Conservation (phyloP, 1,284 basidiomycete species). For the Lignosus rhinocerotis region DNA sequence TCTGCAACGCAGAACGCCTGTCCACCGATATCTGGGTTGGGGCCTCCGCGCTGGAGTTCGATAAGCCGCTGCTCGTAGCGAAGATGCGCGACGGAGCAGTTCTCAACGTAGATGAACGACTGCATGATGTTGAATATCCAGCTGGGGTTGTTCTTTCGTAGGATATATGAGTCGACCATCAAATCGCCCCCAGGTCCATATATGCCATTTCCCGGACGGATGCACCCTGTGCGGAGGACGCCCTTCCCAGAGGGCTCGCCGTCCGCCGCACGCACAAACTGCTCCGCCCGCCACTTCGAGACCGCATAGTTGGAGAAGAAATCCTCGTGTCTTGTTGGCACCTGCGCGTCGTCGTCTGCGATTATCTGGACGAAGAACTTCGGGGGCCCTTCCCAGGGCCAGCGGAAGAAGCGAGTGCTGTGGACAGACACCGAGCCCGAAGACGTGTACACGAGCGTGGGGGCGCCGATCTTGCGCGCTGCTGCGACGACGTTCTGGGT, state of each 20-base stretch:
- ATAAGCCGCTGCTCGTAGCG: constrained; percentile 69
- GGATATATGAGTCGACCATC: constrained; percentile 60
- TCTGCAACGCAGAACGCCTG: constrained; percentile 66
- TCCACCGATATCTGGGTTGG: constrained; percentile 66
- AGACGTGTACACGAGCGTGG: constrained; percentile 60
- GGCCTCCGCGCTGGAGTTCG: constrained; percentile 41
- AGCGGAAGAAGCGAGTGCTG: constrained; percentile 59
- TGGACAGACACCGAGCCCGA: constrained; percentile 57
- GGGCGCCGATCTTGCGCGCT: constrained; percentile 44
- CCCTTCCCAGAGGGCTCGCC: constrained; percentile 37
- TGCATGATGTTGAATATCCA: constrained; percentile 61
- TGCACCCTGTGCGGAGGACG: constrained; percentile 61
- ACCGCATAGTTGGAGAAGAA: constrained; percentile 73
- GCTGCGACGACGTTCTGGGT: constrained; percentile 63
- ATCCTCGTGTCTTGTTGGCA: constrained; percentile 51
- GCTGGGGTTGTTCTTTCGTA: constrained; percentile 56
- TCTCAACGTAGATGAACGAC: constrained; percentile 73
- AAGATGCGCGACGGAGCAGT: constrained; percentile 67
- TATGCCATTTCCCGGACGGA: constrained; percentile 74
- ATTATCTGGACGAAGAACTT: constrained; percentile 55
- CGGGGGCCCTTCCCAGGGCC: constrained; percentile 69
- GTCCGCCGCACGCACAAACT: constrained; percentile 56
- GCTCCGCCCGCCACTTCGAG: constrained; percentile 57
- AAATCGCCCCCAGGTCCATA: constrained; percentile 75
- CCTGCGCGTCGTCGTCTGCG: constrained; percentile 51